Evolutionary conservation across 2,329 filamentous ascomycete species (phyloP).

Genomic region (Fusarium musae): DNA sequence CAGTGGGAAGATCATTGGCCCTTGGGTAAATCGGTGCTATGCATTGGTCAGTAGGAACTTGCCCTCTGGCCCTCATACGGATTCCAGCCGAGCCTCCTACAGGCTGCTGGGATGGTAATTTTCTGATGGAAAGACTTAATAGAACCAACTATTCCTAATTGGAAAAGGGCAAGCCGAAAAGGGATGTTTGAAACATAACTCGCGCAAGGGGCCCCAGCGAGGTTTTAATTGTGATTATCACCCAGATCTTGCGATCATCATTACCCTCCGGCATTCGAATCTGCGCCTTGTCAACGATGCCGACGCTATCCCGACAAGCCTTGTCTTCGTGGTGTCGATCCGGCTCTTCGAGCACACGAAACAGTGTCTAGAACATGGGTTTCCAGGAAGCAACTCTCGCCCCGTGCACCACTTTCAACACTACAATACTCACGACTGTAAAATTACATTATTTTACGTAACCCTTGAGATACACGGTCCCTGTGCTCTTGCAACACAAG

Average conservation of each 20-base stretch:
- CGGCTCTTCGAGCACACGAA: slow-evolving; percentile 16
- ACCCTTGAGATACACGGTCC: neutral
- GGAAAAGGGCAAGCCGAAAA: slow-evolving; percentile 29
- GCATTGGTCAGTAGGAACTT: neutral
- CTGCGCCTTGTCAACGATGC: slow-evolving; percentile 23
- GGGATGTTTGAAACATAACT: slow-evolving; percentile 40
- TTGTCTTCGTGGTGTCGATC: slow-evolving; percentile 26
- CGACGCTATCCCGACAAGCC: slow-evolving; percentile 36
- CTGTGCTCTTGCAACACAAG: slow-evolving; percentile 9
- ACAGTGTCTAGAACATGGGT: neutral
- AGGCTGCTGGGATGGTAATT: slow-evolving; percentile 8
- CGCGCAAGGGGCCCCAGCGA: slow-evolving; percentile 34
- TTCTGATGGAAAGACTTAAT: slow-evolving; percentile 19
- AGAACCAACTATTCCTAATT: slow-evolving; percentile 35
- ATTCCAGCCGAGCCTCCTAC: slow-evolving; percentile 33
- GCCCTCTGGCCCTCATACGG: slow-evolving; percentile 8
- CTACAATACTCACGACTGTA: neutral
- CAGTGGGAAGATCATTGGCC: neutral
- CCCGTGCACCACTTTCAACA: neutral
- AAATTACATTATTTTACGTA: slow-evolving; percentile 20
- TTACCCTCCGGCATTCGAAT: slow-evolving; percentile 31
- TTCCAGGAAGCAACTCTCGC: neutral
- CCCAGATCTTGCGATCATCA: slow-evolving; percentile 35
- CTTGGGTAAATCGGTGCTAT: neutral
- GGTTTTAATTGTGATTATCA: slow-evolving; percentile 40